Conservation (phyloP, 371 early-diverging fungal genomes). For the Zopfochytrium polystomum region DNA sequence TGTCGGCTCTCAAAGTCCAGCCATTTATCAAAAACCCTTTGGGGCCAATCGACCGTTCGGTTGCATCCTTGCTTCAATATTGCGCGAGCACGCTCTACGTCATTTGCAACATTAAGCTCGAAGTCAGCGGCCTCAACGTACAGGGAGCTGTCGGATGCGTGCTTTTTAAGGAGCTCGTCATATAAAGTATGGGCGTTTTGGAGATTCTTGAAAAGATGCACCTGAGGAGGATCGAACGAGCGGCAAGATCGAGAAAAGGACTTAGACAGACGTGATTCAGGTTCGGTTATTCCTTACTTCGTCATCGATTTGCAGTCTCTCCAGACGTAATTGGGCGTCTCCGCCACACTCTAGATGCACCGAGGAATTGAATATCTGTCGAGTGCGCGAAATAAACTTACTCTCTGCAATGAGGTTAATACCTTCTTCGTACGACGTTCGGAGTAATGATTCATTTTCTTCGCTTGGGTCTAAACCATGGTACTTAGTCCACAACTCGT, state of each 20-base stretch:
- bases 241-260: constrained; percentile 1
- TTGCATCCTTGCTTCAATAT: constrained; percentile 52
- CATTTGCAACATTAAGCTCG: constrained; percentile 30
- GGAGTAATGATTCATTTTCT: constrained; percentile 36
- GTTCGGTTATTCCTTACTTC: constrained; percentile 30
- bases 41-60: too few species aligned
- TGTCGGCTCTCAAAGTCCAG: too few species aligned
- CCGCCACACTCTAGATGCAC: constrained; percentile 15
- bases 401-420: constrained; percentile 42
- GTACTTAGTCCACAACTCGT: too few species aligned
- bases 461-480: constrained; percentile 17
- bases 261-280: constrained; percentile 1
- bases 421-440: constrained; percentile 24
- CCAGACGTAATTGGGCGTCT: constrained; percentile 58
- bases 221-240: not conserved
- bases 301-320: constrained; percentile 47
- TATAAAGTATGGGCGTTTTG: constrained; percentile 21
- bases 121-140: constrained; percentile 32
- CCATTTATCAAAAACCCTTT: too few species aligned
- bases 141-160: constrained; percentile 9
- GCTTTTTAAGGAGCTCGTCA: constrained; percentile 7
- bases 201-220: constrained; percentile 41
- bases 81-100: constrained; percentile 10
- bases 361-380: not conserved
- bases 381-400: constrained; percentile 10